Evolutionary conservation across 2,329 filamentous ascomycete species (phyloP), one percentile per base, ranked within the genome.

Genomic region (Botrytis squamosa): DNA sequence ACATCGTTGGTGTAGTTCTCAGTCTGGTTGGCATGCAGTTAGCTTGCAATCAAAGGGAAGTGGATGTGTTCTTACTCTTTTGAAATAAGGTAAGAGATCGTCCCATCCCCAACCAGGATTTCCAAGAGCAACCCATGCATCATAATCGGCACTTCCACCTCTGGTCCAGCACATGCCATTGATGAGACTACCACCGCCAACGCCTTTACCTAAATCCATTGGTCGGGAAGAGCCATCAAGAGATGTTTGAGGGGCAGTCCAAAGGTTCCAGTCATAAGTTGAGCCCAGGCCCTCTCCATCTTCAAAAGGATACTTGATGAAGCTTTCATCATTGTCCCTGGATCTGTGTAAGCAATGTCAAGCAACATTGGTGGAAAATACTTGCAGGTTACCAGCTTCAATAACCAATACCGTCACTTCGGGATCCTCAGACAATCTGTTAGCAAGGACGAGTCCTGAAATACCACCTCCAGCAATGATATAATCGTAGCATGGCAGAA

Each of bases 401-500:
- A 80, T 65, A 16, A 80, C 72, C 20, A 79, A 59, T 12, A 80
- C 78, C 7, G 73, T 77, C 4, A 80, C 75, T 71, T 71, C 71
- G 3, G 78, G 76, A 66, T 79, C 80, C 76, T 85, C 84, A 29
- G 83, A 82, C 62, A 87, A 79, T 6, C 84, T 79, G 38, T 83
- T 83, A 38, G 84, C 84, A 42, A 87, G 78, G 1, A 84, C 82
- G 18, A 87, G 81, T 38, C 67, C 85, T 84, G 84, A 84, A 42
- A 83, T 81, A 7, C 85, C 85, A 29, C 85, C 85, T 6, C 85
- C 85, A 40, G 85, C 80, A 59, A 87, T 79, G 25, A 86, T 78
- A 70, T 83, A 84, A 72, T 83, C 81, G 70, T 84, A 83, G 71
- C 78, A 79, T 52, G 74, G 74, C 25, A 79, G 55, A 44, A 79